These are phyloP conservation scores for Pseudogymnoascus destructans DNA, from an alignment of 2,329 filamentous ascomycete genomes.

Conservation along the genomic window DNA sequence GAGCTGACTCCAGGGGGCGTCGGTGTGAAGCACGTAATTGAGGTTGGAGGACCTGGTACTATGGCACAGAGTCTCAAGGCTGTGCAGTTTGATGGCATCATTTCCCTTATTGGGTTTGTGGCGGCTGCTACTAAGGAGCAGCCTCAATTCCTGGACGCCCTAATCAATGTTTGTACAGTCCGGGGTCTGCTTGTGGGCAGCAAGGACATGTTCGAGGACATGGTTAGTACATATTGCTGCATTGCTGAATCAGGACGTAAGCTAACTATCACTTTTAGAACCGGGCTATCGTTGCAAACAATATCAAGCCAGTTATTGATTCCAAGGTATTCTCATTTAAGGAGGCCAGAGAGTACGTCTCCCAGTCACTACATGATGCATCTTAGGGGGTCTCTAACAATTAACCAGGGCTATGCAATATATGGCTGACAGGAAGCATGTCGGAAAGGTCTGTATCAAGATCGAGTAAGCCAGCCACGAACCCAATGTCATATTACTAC, in stretches of 20 bases:
- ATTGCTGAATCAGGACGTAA: background rate
- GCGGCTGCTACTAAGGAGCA: conserved; percentile 20
- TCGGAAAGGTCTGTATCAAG: conserved; percentile 35
- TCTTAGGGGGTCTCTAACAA: background rate
- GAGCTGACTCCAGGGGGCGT: conserved; percentile 26
- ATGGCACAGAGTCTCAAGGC: conserved; percentile 30
- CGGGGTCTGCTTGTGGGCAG: conserved; percentile 36
- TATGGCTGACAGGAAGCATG: conserved; percentile 38
- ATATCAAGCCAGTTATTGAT: conserved; percentile 36
- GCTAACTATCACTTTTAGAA: conserved; percentile 21
- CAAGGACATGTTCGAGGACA: conserved; percentile 37
- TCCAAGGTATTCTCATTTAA: conserved; percentile 33
- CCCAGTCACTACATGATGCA: background rate
- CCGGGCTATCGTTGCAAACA: conserved; percentile 35
- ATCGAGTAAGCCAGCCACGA: conserved; percentile 17
- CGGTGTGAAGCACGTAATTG: conserved; percentile 33
- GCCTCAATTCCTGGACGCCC: conserved; percentile 23
- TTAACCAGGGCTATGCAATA: conserved; percentile 33
- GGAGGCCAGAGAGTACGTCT: conserved; percentile 29
- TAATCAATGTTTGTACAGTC: conserved; percentile 29
- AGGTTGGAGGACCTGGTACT: conserved; percentile 30
- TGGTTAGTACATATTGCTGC: conserved; percentile 21
- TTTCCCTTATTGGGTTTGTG: conserved; percentile 30
- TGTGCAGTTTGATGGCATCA: conserved; percentile 31
- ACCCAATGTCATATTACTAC: background rate